These are phyloP conservation scores for Samsoniella hepiali DNA, from an alignment of 2,329 filamentous ascomycete genomes.

Conservation along the genomic window DNA sequence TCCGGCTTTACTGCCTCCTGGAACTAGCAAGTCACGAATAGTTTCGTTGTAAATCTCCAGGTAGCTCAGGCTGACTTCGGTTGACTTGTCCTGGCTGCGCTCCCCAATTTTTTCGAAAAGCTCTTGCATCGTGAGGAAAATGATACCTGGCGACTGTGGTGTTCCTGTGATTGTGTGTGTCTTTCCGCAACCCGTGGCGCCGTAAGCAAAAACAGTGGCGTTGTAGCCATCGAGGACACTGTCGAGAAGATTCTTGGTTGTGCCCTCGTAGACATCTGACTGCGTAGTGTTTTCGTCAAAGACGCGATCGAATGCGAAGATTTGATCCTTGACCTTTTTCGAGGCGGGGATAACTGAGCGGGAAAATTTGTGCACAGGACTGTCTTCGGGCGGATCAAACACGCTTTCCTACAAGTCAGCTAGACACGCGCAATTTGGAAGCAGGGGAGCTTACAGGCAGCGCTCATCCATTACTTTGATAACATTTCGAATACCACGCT, in stretches of 20 bases:
- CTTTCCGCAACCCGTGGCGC: conserved; percentile 96
- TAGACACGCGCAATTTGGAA: not conserved
- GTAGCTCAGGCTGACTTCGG: conserved; percentile 89
- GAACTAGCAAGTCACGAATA: conserved; percentile 90
- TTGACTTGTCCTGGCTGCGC: conserved; percentile 77
- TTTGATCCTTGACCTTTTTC: conserved; percentile 95
- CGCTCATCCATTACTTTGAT: conserved; percentile 96
- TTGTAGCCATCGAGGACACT: conserved; percentile 97
- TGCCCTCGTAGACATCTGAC: conserved; percentile 90
- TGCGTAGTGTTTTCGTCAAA: conserved; percentile 95
- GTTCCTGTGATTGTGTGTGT: conserved; percentile 97
- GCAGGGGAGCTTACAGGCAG: conserved; percentile 70
- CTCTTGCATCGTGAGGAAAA: conserved; percentile 98
- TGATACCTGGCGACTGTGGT: conserved; percentile 88
- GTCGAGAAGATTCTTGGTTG: conserved; percentile 84
- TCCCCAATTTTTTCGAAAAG: conserved; percentile 96
- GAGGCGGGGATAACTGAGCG: conserved; percentile 76
- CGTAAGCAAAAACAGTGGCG: conserved; percentile 97
- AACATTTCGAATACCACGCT: conserved; percentile 83
- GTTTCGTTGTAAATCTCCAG: conserved; percentile 99
- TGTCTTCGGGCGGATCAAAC: conserved; percentile 96
- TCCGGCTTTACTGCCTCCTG: conserved; percentile 75
- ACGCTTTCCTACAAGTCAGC: conserved; percentile 55
- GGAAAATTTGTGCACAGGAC: conserved; percentile 82
- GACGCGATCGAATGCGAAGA: conserved; percentile 93